Percentiles rank a stretch among this genome's conserved stretches.
These are phyloP conservation scores for Sphenostylis stenocarpa DNA, from an alignment of 306 rosid species.

Conservation along the genomic window DNA sequence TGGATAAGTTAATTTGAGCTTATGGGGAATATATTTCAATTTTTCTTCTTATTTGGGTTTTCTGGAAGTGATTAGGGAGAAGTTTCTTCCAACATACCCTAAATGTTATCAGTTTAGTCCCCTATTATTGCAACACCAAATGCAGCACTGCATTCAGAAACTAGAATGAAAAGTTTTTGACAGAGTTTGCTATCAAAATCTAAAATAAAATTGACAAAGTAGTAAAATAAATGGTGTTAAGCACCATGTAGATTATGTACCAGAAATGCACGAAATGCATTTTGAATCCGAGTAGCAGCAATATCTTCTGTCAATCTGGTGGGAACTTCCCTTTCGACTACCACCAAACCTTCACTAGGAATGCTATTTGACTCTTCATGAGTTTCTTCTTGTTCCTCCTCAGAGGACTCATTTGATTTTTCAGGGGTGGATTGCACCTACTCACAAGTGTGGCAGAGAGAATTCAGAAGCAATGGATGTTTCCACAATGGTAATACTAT, in stretches of 20 bases:
- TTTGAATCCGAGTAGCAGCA: slow-evolving; percentile 64
- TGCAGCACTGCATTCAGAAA: too few relatives aligned
- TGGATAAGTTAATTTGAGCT: too few relatives aligned
- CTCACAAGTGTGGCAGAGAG: slow-evolving; percentile 9
- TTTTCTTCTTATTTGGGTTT: not conserved
- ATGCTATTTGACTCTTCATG: slow-evolving; percentile 29
- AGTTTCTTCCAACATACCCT: too few relatives aligned
- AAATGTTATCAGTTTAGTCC: too few relatives aligned
- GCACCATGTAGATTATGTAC: slow-evolving; percentile 21
- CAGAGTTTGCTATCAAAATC: too few relatives aligned
- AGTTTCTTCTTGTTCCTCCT: not conserved
- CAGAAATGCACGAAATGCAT: slow-evolving; percentile 57
- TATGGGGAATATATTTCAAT: too few relatives aligned
- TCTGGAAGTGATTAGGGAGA: too few relatives aligned
- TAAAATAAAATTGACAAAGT: too few relatives aligned
- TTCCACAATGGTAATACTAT: not conserved
- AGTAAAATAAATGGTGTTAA: not conserved
- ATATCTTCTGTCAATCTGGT: slow-evolving; percentile 33
- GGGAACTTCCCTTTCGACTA: slow-evolving; percentile 11
- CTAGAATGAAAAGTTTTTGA: too few relatives aligned
- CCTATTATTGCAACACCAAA: too few relatives aligned
- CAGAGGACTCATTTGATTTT: slow-evolving; percentile 19
- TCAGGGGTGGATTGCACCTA: slow-evolving; percentile 37
- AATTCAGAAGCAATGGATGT: not conserved
- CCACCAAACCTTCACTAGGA: slow-evolving; percentile 21